phyloP scores from a whole-genome alignment of 495 filamentous ascomycete species.

The Hapsidospora chrysogenum region DNA sequence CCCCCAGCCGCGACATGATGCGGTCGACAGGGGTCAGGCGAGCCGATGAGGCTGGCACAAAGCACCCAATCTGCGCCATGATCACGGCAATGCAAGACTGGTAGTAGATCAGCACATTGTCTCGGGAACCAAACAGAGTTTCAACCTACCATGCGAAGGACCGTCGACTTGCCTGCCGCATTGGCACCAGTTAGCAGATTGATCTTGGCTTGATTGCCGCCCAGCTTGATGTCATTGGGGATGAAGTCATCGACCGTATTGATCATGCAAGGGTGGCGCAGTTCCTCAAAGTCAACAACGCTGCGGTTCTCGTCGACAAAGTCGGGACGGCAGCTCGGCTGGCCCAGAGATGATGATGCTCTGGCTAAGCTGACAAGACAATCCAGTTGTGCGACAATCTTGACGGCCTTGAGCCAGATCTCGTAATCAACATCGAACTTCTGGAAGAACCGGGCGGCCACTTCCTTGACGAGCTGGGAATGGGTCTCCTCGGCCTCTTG shows the following conservation, averaged over 20 bases:
- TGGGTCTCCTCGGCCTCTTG: slow-evolving; percentile 94
- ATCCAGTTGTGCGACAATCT: slow-evolving; percentile 80
- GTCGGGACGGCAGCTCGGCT: slow-evolving; percentile 71
- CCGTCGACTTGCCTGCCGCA: slow-evolving; percentile 95
- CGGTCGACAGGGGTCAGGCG: slow-evolving; percentile 84
- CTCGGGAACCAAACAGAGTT: not conserved
- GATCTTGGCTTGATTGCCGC: slow-evolving; percentile 66
- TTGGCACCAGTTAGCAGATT: slow-evolving; percentile 92
- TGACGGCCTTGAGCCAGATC: slow-evolving; percentile 76
- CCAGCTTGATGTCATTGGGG: slow-evolving; percentile 83
- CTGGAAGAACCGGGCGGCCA: slow-evolving; percentile 65
- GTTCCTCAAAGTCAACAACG: slow-evolving; percentile 76
- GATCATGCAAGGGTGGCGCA: slow-evolving; percentile 88
- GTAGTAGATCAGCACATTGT: slow-evolving; percentile 23
- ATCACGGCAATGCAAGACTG: slow-evolving; percentile 82
- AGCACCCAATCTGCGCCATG: slow-evolving; percentile 96
- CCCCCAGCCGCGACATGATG: slow-evolving; percentile 97
- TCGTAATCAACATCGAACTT: slow-evolving; percentile 79
- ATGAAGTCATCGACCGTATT: slow-evolving; percentile 88
- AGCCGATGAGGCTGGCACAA: slow-evolving; percentile 71
- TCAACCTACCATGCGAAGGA: slow-evolving; percentile 76
- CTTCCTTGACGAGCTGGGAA: slow-evolving; percentile 78
- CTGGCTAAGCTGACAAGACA: slow-evolving; percentile 87
- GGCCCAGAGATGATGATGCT: slow-evolving; percentile 65
- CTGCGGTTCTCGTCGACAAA: slow-evolving; percentile 77